Evolutionary conservation across 129 eudicot species (phyloP), one percentile per base, ranked within the genome.

Genomic region (Centaurea solstitialis): DNA sequence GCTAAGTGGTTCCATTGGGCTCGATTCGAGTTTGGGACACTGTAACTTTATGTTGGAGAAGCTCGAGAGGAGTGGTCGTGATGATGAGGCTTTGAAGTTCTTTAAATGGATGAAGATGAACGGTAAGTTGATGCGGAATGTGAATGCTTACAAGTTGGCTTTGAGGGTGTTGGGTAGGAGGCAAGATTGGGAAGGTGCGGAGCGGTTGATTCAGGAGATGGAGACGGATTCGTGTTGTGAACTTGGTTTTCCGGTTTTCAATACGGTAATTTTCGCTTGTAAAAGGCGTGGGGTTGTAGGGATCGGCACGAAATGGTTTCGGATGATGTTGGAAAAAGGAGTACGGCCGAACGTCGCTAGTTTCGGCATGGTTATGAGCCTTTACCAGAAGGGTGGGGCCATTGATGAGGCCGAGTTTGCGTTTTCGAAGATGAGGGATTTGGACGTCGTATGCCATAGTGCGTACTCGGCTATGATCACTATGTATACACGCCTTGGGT

Each of bases 401-500:
- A 74, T 93, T 71, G 89, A 88, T 80, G 99, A 95, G 81, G 98
- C 97, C 6, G 94, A 89, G 85, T 93, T 89, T 83, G 85, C 94
- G 6, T 95, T 95, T 86, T 88, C 90, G 4, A 59, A 78, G 22
- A 95, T 95, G 99, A 86, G 97, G 87, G 80, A 75, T 23, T 73
- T 85, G 18, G 75, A 61, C 18, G 70, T 95, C 18, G 76, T 38
- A 17, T 95, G 99, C 69, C 85, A 87, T 50, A 86, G 87, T 72
- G 99, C 99, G 7, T 95, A 95, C 81, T 95, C 99, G 6, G 82
- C 99, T 53, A 93, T 95, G 99, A 89, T 95, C 71, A 95, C 98
- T 3, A 88, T 95, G 74, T 95, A 95, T 78, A 92, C 98, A 2
- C 94, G 99, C 59, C 35, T 85, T 74, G 94, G 93, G 22, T 86